Percentiles rank a stretch among this genome's conserved stretches.
Conservation (phyloP, 2,329 filamentous ascomycete genomes). For the Ceratocystis lukuohia region DNA sequence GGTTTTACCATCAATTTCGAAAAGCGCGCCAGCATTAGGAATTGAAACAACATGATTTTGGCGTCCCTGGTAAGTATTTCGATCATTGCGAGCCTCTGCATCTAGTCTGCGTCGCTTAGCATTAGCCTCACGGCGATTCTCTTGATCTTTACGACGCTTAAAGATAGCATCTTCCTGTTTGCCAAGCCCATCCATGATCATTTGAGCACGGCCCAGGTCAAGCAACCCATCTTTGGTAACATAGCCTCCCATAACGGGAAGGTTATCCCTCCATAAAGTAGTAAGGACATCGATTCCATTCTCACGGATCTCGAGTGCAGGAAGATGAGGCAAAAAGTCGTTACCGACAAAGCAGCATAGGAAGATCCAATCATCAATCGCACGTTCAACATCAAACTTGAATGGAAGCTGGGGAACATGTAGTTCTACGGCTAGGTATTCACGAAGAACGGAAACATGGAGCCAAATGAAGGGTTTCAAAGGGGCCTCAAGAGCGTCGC, state of each 20-base stretch:
- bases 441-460: slow-evolving; percentile 77
- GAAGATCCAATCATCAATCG: slow-evolving; percentile 96
- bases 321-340: slow-evolving; percentile 92
- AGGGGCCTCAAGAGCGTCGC: slow-evolving; percentile 29
- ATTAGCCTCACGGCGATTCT: slow-evolving; percentile 69
- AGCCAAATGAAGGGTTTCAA: slow-evolving; percentile 98
- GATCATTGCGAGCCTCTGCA: slow-evolving; percentile 33
- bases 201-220: slow-evolving; percentile 71
- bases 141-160: slow-evolving; percentile 68
- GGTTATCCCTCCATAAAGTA: slow-evolving; percentile 90
- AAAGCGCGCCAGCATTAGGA: slow-evolving; percentile 16
- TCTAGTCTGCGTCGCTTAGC: slow-evolving; percentile 66
- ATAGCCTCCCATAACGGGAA: slow-evolving; percentile 86
- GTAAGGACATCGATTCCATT: slow-evolving; percentile 94
- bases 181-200: slow-evolving; percentile 75
- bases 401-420: slow-evolving; percentile 72
- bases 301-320: slow-evolving; percentile 93
- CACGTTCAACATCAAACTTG: slow-evolving; percentile 82
- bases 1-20: slow-evolving; percentile 29
- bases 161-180: slow-evolving; percentile 94
- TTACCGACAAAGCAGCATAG: slow-evolving; percentile 99
- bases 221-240: slow-evolving; percentile 91
- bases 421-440: slow-evolving; percentile 86
- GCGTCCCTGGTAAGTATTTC: slow-evolving; percentile 15
- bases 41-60: slow-evolving; percentile 19